A percentile compares a stretch with the other conserved stretches of the same genome.
Evolutionary conservation across 495 filamentous ascomycete species (phyloP).

Genomic region (Tetracladium setigerum): DNA sequence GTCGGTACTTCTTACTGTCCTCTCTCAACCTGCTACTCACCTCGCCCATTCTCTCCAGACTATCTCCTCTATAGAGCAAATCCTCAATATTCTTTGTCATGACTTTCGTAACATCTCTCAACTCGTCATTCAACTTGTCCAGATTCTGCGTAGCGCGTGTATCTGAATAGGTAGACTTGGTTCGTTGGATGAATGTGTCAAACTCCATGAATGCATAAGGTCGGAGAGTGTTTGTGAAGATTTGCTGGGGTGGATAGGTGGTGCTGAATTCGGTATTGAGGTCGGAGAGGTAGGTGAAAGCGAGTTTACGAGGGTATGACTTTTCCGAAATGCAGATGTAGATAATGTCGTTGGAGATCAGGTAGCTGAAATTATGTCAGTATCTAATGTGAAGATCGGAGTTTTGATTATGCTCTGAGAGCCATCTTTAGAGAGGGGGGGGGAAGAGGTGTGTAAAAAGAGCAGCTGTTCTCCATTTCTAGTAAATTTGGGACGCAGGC

Average conservation of each 20-base stretch:
- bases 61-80: constrained; percentile 89
- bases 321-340: constrained; percentile 90
- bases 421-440: too few relatives aligned
- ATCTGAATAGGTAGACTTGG: constrained; percentile 92
- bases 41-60: constrained; percentile 94
- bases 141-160: constrained; percentile 79
- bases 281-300: constrained; percentile 97
- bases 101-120: constrained; percentile 94
- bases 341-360: constrained; percentile 71
- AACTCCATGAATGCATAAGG: constrained; percentile 97
- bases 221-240: constrained; percentile 64
- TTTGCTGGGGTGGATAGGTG: constrained; percentile 65
- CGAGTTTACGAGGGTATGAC: constrained; percentile 94
- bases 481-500: too few relatives aligned
- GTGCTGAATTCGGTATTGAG: constrained; percentile 84
- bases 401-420: too few relatives aligned
- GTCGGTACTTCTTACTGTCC: constrained; percentile 88
- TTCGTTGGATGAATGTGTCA: constrained; percentile 91
- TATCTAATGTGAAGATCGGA: not conserved
- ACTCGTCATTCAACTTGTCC: constrained; percentile 79
- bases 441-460: too few relatives aligned
- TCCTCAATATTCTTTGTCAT: constrained; percentile 99
- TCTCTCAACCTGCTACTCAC: constrained; percentile 78
- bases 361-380: constrained; percentile 52
- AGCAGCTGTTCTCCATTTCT: too few relatives aligned